phyloP scores from a whole-genome alignment of 2,329 filamentous ascomycete genomes.

The Pseudogymnoascus sp. region DNA sequence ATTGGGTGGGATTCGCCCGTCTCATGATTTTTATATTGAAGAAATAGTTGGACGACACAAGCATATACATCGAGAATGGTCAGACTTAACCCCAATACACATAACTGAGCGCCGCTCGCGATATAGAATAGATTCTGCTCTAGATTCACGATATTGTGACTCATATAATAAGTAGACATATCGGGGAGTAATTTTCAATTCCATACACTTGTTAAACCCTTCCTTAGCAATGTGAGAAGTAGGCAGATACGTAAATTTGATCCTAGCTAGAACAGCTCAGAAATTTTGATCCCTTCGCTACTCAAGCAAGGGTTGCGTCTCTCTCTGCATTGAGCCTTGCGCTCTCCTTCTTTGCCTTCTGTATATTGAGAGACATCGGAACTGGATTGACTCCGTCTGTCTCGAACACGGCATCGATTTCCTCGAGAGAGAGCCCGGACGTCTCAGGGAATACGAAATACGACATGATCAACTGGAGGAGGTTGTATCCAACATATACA shows the following conservation, averaged over 20 bases:
- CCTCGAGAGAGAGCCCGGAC: conserved; percentile 42
- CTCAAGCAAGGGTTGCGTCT: not conserved
- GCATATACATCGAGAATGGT: not conserved
- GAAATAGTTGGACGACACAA: not conserved
- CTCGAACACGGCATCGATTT: conserved; percentile 53
- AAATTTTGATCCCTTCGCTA: not conserved
- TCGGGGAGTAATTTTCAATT: not conserved
- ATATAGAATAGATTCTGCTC: not conserved
- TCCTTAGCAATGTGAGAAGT: not conserved
- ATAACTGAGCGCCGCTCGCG: not conserved
- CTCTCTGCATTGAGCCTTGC: conserved; percentile 14
- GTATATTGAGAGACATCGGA: conserved; percentile 37
- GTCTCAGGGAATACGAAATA: conserved; percentile 50
- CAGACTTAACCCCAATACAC: not conserved
- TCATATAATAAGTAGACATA: not conserved
- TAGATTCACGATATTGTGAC: not conserved
- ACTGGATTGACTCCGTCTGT: conserved; percentile 36
- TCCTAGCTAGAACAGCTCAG: not conserved
- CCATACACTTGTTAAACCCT: not conserved
- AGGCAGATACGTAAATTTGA: not conserved
- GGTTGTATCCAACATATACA: conserved; percentile 44
- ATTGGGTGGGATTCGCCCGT: not conserved
- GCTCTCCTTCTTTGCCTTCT: conserved; percentile 34
- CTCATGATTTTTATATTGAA: not conserved
- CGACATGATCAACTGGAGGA: conserved; percentile 37